Evolutionary conservation across 1,139 yeast genomes (phyloP).

Genomic region (Chernovozyma sophiae-reginae): DNA sequence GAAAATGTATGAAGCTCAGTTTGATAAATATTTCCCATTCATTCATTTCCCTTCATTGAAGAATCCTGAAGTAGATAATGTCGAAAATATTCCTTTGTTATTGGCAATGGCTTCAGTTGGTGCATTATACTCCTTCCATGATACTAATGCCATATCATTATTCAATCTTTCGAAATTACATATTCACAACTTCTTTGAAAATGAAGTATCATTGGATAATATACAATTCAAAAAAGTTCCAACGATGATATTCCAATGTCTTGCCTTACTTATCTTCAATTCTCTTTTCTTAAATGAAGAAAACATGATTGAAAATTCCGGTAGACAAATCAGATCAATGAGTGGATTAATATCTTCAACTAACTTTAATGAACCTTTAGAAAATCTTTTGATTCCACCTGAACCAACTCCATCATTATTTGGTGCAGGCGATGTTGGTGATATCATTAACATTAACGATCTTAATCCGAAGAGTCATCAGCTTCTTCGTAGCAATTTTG

Average conservation of each 20-base stretch:
- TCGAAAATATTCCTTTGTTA: constrained; percentile 71
- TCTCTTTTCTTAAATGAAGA: constrained; percentile 79
- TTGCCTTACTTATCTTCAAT: constrained; percentile 74
- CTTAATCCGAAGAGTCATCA: not conserved
- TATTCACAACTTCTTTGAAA: constrained; percentile 72
- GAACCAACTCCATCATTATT: constrained; percentile 14
- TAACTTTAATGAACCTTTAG: constrained; percentile 67
- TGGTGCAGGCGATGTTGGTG: constrained; percentile 25
- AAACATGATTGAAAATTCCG: constrained; percentile 67
- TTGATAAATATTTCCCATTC: constrained; percentile 78
- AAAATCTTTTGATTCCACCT: constrained; percentile 60
- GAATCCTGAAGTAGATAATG: constrained; percentile 48
- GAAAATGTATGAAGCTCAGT: constrained; percentile 66
- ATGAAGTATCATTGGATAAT: constrained; percentile 42
- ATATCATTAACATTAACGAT: constrained; percentile 11
- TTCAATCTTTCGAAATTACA: constrained; percentile 77
- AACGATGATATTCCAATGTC: constrained; percentile 82
- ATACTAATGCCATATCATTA: constrained; percentile 67
- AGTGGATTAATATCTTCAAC: constrained; percentile 77
- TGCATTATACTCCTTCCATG: constrained; percentile 80
- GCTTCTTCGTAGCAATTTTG: constrained; percentile 39
- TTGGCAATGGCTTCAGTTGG: constrained; percentile 86
- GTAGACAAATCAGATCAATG: constrained; percentile 72
- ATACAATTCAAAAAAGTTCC: constrained; percentile 65
- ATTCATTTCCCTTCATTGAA: constrained; percentile 69